These are phyloP conservation scores for Starmerella tilneyi DNA, from an alignment of 805 yeast genomes.

Conservation along the genomic window DNA sequence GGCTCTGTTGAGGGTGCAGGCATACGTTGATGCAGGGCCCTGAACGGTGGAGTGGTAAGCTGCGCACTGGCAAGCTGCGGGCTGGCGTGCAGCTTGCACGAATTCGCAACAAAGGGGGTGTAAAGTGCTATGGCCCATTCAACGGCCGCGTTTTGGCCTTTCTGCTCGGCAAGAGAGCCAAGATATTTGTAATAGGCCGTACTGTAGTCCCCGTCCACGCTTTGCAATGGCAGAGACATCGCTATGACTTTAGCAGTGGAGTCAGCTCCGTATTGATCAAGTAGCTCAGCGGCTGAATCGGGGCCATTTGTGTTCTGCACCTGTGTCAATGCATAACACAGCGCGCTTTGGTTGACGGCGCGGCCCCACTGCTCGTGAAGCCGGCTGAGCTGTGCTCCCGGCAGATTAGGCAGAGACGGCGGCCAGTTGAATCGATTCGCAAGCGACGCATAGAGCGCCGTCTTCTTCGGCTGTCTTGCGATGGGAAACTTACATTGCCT, in stretches of 20 bases:
- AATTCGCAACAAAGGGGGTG: not conserved
- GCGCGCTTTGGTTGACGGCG: not conserved
- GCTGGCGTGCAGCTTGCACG: too few relatives aligned
- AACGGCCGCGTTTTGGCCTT: not conserved
- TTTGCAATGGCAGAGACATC: not conserved
- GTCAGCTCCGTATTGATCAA: not conserved
- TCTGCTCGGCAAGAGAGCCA: conserved; percentile 5
- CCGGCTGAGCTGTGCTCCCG: not conserved
- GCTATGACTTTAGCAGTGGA: not conserved
- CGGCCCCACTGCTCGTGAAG: not conserved
- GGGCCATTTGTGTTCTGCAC: not conserved
- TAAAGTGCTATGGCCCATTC: not conserved
- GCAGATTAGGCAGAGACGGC: not conserved
- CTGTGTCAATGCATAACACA: not conserved
- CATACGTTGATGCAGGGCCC: too few relatives aligned
- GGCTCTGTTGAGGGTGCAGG: not conserved
- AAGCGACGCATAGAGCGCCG: too few relatives aligned
- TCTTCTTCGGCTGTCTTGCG: too few relatives aligned
- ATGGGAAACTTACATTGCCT: too few relatives aligned
- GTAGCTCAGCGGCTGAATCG: not conserved
- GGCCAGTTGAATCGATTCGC: not conserved
- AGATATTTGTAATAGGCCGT: not conserved
- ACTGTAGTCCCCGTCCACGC: not conserved
- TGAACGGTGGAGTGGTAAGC: too few relatives aligned
- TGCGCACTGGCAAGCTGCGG: too few relatives aligned